phyloP scores from a whole-genome alignment of 169 alveolate species.

The Plasmodium billcollinsi region DNA sequence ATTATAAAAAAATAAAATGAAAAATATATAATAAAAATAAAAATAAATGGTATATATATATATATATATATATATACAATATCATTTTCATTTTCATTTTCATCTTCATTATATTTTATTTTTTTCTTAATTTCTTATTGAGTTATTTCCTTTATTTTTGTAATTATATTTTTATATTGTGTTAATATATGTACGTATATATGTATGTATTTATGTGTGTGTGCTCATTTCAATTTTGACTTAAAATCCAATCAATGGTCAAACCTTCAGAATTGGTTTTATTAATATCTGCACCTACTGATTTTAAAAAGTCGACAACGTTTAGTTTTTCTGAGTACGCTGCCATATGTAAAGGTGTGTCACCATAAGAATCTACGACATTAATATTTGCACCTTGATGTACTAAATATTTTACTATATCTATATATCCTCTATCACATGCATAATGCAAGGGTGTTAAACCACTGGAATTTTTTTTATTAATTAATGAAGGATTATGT shows the following conservation, averaged over 20 bases:
- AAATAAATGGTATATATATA: background rate
- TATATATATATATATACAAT: background rate
- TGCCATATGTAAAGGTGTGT: conserved; percentile 44
- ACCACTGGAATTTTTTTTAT: conserved; percentile 77
- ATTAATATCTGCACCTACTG: conserved; percentile 47
- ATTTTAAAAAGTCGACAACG: conserved; percentile 21
- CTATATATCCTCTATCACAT: conserved; percentile 78
- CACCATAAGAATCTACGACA: conserved; percentile 72
- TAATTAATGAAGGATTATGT: conserved; percentile 27
- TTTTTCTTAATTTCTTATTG: background rate
- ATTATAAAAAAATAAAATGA: conserved; percentile 8
- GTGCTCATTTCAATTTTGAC: conserved; percentile 1
- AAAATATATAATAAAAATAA: background rate
- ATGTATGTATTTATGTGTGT: too few relatives aligned
- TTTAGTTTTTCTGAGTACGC: conserved; percentile 45
- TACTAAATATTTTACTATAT: conserved; percentile 65
- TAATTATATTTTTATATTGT: background rate
- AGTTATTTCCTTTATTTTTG: background rate
- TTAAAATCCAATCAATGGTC: conserved; percentile 13
- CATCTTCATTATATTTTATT: background rate
- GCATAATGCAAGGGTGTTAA: conserved; percentile 82
- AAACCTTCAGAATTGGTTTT: conserved; percentile 45
- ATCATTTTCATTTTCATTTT: too few relatives aligned
- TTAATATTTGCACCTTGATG: conserved; percentile 72
- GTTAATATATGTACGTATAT: background rate